Evolutionary conservation across 2,329 filamentous ascomycete genomes (phyloP).

Genomic region (Ceratocystis albifundus): DNA sequence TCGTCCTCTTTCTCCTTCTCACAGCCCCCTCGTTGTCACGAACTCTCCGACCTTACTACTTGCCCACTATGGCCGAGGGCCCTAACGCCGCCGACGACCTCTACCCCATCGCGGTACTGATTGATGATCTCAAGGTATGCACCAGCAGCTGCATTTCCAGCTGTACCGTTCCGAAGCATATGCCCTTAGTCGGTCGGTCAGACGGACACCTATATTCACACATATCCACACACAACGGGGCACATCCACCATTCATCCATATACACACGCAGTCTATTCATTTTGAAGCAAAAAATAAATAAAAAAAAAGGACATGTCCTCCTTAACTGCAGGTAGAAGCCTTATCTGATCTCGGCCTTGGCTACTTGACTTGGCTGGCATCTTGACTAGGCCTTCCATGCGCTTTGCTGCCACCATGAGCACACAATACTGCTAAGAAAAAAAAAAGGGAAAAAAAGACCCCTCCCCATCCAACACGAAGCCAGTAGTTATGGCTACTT

Average conservation of each 20-base stretch:
- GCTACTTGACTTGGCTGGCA: no score
- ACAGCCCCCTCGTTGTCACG: conserved; percentile 7
- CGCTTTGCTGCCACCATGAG: neutral
- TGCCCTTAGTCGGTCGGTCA: neutral
- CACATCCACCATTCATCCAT: neutral
- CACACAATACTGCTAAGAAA: neutral
- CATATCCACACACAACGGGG: neutral
- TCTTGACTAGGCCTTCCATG: neutral
- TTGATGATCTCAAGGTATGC: conserved; percentile 93
- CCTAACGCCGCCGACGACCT: conserved; percentile 93
- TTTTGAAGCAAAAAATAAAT: no score
- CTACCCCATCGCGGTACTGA: conserved; percentile 98
- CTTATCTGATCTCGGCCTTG: no score
- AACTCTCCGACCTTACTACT: conserved; percentile 5
- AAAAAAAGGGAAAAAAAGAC: neutral
- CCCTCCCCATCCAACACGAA: neutral
- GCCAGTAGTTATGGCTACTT: neutral
- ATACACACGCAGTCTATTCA: neutral
- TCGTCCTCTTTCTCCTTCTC: conserved; percentile 9
- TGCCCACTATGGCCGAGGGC: conserved; percentile 68
- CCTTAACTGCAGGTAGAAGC: no score
- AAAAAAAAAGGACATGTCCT: no score
- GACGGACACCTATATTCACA: neutral
- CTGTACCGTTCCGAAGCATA: neutral
- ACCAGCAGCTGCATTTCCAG: neutral